Evolutionary conservation across 1,284 basidiomycete genomes (phyloP), one percentile per base, ranked within the genome.

Genomic region (Cutaneotrichosporon daszewskae): DNA sequence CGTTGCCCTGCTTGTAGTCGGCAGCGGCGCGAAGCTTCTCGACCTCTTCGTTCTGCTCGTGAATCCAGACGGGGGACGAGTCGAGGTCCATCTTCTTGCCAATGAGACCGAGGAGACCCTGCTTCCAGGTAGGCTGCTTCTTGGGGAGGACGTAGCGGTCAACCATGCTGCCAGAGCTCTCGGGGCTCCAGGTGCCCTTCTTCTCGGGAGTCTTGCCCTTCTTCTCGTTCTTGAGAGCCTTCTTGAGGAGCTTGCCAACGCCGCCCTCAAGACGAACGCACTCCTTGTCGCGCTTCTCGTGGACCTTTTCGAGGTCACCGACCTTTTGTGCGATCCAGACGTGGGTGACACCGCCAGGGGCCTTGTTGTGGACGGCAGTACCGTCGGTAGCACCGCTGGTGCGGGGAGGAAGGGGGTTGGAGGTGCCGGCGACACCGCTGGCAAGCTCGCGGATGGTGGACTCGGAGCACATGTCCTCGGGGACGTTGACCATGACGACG

Each of bases 251-350:
- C 17, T 78, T 74, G 10, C 82, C 85, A 68, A 92, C 87, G 1
- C 87, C 90, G 2, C 78, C 77, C 68, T 98, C 94, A 40, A 97
- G 80, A 64, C 87, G 85, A 48, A 75, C 72, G 60, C 79, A 83
- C 3, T 86, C 85, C 19, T 78, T 77, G 32, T 84, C 68, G 13
- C 88, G 84, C 37, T 87, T 81, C 33, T 91, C 81, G 61, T 85
- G 87, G 22, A 89, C 65, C 37, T 87, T 81, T 4, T 90, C 88
- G 10, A 97, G 75, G 3, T 87, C 81, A 64, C 87, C 84, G 44
- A 91, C 74, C 62, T 95, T 80, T 26, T 75, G 78, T 66, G 89
- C 88, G 32, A 97, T 76, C 92, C 94, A 98, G 25, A 98, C 80
- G 47, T 82, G 81, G 55, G 81, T 82, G 22, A 84, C 76, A 2